Percentiles rank a stretch among this genome's conserved stretches.
These are phyloP conservation scores for Rubia peregrina DNA, from an alignment of 305 asterid genomes.

Conservation along the genomic window DNA sequence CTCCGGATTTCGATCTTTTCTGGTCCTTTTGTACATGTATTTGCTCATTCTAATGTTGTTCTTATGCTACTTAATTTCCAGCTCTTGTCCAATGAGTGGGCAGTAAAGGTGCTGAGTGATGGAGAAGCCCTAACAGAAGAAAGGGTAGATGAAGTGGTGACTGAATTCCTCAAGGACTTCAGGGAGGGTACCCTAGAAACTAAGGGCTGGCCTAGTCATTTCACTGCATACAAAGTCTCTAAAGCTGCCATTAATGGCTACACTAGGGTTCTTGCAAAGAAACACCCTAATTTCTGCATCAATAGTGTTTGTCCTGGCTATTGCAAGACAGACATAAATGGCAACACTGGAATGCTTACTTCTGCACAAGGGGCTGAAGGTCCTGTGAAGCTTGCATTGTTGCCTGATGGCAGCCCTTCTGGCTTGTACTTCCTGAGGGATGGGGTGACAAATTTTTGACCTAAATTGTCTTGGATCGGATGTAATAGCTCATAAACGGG, in stretches of 20 bases:
- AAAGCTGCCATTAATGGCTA: conserved; percentile 16
- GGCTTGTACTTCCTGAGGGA: conserved; percentile 3
- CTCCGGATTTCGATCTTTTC: background rate
- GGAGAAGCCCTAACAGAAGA: conserved; percentile 12
- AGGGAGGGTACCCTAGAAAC: conserved; percentile 9
- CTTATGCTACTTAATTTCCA: background rate
- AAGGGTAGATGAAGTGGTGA: conserved; percentile 12
- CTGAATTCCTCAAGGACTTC: conserved; percentile 12
- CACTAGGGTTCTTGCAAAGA: conserved; percentile 14
- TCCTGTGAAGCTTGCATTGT: conserved; percentile 14
- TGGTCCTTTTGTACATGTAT: background rate
- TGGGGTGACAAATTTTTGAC: background rate
- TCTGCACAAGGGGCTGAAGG: conserved; percentile 14
- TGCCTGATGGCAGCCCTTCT: conserved; percentile 21
- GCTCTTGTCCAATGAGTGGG: conserved; percentile 17
- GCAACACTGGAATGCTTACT: conserved; percentile 7
- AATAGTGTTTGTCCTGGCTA: conserved; percentile 19
- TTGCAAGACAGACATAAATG: conserved; percentile 13
- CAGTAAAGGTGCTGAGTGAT: conserved; percentile 1
- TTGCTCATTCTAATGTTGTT: background rate
- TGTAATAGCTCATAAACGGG: background rate
- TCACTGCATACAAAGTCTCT: conserved; percentile 13
- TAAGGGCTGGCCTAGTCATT: conserved; percentile 11
- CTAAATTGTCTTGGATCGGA: background rate
- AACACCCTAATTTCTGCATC: conserved; percentile 14